Evolutionary conservation across 2,329 filamentous ascomycete genomes (phyloP).

Genomic region (Clonostachys sp.): DNA sequence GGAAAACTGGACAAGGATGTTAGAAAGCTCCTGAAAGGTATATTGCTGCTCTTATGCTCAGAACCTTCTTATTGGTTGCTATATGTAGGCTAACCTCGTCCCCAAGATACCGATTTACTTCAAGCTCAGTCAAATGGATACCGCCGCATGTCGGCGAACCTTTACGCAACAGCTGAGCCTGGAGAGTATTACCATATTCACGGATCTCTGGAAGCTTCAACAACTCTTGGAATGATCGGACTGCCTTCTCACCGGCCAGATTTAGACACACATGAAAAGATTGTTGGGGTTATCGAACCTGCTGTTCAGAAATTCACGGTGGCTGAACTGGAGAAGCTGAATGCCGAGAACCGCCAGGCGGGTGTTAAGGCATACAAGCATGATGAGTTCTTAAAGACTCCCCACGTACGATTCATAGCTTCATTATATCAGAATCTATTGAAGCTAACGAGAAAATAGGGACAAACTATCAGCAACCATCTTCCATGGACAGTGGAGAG

Average conservation of each 20-base stretch:
- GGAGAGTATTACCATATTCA: slow-evolving; percentile 74
- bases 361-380: slow-evolving; percentile 56
- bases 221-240: slow-evolving; percentile 66
- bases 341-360: slow-evolving; percentile 50
- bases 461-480: slow-evolving; percentile 28
- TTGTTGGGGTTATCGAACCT: slow-evolving; percentile 54
- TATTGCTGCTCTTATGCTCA: background rate
- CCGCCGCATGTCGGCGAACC: slow-evolving; percentile 66
- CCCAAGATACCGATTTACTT: slow-evolving; percentile 64
- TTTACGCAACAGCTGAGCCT: slow-evolving; percentile 62
- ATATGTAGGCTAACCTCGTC: background rate
- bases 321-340: slow-evolving; percentile 53
- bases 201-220: slow-evolving; percentile 67
- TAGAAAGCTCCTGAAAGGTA: slow-evolving; percentile 21
- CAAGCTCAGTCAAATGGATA: slow-evolving; percentile 68
- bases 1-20: slow-evolving; percentile 29
- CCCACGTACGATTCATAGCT: slow-evolving; percentile 26
- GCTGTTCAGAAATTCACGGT: slow-evolving; percentile 50
- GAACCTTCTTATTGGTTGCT: background rate
- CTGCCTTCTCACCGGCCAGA: slow-evolving; percentile 57
- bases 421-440: background rate
- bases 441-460: slow-evolving; percentile 25
- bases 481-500: slow-evolving; percentile 44
- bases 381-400: slow-evolving; percentile 52
- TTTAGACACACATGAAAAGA: slow-evolving; percentile 53